Base-by-base conservation (phyloP, 495 filamentous ascomycete genomes). In the Parathielavia appendiculata region DNA sequence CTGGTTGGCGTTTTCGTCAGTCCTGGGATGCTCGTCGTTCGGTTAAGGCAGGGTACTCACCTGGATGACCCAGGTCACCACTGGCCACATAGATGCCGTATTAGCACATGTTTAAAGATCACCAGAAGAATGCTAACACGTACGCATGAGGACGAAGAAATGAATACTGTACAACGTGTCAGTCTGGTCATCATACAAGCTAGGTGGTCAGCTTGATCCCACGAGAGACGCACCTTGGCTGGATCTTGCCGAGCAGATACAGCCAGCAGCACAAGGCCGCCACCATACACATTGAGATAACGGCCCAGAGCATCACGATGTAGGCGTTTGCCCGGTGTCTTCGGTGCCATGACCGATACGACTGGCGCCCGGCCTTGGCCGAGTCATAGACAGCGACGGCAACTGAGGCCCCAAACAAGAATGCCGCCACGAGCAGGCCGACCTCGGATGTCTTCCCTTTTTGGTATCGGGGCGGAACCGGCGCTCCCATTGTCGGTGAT, bases 291-390 rank as follows among this genome's bases (percentile, higher is more conserved):
- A 56, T 22, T 5, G 41, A 8, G 49, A 61, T 58, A 45, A 58
- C 70, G 9, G 59, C 36, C 71, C 70, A 73, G 1, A 73, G 26
- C 69, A 73, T 68, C 35, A 63, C 34, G 8, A 73, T 64, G 50
- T 73, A 73, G 0, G 54, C 55, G 26, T 51, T 65, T 13, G 53
- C 10, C 20, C 46, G 35, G 11, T 51, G 52, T 13, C 32, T 50
- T 10, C 67, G 56, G 9, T 41, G 17, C 58, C 64, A 67, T 22
- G 36, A 58, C n/a, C 57, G 49, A 30, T 56, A 49, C 12, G 67
- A 66, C 54, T 73, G 70, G n/a, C 58, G 44, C 32, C 61, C 38
- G 5, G 58, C 70, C 54, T 69, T 70, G 39, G 51, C 20, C 38
- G 49, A 41, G 38, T 45, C 48, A 38, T 69, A 69, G 7, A 53